Evolutionary conservation across 2,329 filamentous ascomycete species (phyloP).

Genomic region (Penicillium psychrosexuale): DNA sequence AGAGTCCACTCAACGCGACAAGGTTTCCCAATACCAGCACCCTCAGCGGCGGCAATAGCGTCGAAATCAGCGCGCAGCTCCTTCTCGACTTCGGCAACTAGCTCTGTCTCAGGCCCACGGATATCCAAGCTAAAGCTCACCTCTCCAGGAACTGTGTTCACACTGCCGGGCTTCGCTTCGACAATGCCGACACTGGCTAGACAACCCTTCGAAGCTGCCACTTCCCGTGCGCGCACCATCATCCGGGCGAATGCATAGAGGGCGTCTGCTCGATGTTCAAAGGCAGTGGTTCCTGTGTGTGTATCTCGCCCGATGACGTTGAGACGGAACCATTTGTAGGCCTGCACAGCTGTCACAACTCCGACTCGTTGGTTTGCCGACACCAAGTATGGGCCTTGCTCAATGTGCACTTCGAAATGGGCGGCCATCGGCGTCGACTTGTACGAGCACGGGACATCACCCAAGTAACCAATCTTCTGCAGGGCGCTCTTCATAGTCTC

Average conservation of each 20-base stretch:
- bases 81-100: conserved; percentile 57
- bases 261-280: conserved; percentile 64
- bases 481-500: conserved; percentile 67
- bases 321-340: conserved; percentile 70
- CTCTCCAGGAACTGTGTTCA: conserved; percentile 68
- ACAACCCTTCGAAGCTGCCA: conserved; percentile 59
- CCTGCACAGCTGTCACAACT: conserved; percentile 69
- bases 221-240: conserved; percentile 63
- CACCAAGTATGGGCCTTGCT: conserved; percentile 76
- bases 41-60: conserved; percentile 56
- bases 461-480: conserved; percentile 67
- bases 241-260: conserved; percentile 65
- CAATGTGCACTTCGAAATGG: conserved; percentile 79
- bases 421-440: conserved; percentile 63
- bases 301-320: conserved; percentile 64
- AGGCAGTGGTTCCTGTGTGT: conserved; percentile 72
- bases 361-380: conserved; percentile 61
- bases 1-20: conserved; percentile 58
- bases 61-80: conserved; percentile 58
- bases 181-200: conserved; percentile 70
- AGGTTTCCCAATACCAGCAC: conserved; percentile 51
- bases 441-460: conserved; percentile 54
- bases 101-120: conserved; percentile 56
- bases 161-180: conserved; percentile 62
- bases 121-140: conserved; percentile 69